Evolutionary conservation across 2,329 filamentous ascomycete genomes (phyloP).

Genomic region (Epichloe glyceriae): DNA sequence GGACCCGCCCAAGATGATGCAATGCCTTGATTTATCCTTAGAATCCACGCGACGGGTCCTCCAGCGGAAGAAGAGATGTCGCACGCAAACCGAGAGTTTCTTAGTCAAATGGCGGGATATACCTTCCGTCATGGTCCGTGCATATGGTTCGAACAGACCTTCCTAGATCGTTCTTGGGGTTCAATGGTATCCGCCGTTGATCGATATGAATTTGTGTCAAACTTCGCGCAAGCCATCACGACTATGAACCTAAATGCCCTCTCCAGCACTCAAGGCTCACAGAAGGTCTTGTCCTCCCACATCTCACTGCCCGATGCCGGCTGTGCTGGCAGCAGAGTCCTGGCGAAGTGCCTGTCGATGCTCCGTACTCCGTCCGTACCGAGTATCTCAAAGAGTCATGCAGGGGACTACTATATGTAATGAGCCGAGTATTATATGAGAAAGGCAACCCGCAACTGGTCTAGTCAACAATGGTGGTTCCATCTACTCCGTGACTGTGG

Average conservation of each 20-base stretch:
- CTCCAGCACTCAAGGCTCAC: no score
- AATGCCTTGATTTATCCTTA: slow-evolving; percentile 6
- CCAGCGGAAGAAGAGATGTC: neutral
- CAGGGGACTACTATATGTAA: neutral
- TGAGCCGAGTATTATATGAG: neutral
- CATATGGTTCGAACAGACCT: neutral
- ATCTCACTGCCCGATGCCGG: no score
- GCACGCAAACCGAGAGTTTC: neutral
- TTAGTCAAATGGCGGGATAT: neutral
- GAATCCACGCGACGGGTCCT: neutral
- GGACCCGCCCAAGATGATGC: slow-evolving; percentile 7
- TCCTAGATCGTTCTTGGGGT: neutral
- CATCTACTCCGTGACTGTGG: neutral
- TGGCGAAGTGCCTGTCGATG: no score
- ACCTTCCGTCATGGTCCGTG: neutral
- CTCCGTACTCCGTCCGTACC: no score
- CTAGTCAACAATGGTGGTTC: slow-evolving; percentile 1
- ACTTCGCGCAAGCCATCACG: no score
- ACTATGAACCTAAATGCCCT: no score
- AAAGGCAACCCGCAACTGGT: neutral
- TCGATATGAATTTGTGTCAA: no score
- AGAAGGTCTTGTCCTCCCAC: no score
- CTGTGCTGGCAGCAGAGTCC: no score
- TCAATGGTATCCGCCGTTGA: no score
- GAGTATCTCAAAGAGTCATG: neutral